phyloP scores from a whole-genome alignment of 768 basidiomycete species.

The Amanita molliuscula region DNA sequence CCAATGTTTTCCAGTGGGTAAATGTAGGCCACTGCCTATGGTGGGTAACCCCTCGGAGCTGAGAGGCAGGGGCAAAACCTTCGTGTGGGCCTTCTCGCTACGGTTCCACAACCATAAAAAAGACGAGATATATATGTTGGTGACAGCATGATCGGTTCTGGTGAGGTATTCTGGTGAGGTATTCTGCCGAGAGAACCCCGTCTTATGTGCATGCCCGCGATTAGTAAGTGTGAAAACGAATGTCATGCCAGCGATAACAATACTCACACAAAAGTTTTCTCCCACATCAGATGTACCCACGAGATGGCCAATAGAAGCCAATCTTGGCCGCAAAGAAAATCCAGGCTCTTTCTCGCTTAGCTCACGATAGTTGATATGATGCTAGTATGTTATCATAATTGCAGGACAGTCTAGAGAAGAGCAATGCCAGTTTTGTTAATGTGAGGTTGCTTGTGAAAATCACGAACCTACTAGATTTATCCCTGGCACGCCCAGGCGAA shows the following conservation, averaged over 20 bases:
- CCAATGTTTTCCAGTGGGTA: constrained; percentile 14
- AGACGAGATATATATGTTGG: neutral
- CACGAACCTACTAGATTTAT: constrained; percentile 27
- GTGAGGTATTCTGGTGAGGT: neutral
- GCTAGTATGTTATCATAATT: no score
- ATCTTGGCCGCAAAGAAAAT: no score
- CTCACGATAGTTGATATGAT: no score
- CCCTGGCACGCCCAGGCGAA: neutral
- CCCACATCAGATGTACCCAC: no score
- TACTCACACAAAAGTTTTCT: no score
- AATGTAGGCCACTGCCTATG: constrained; percentile 13
- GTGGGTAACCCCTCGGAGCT: constrained; percentile 14
- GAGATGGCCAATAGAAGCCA: no score
- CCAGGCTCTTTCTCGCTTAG: neutral
- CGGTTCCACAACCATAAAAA: neutral
- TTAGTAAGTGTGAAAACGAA: no score
- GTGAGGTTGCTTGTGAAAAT: constrained; percentile 23
- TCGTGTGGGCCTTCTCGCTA: neutral
- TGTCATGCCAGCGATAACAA: no score
- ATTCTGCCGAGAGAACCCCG: neutral
- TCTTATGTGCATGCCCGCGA: neutral
- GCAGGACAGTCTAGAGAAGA: no score
- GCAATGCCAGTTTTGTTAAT: no score
- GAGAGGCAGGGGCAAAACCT: constrained; percentile 11
- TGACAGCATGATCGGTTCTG: neutral